A percentile compares a stretch with the other conserved stretches of the same genome.
These are phyloP conservation scores for Pestalotiopsis fici DNA, from an alignment of 2,329 filamentous ascomycete species.

Conservation along the genomic window DNA sequence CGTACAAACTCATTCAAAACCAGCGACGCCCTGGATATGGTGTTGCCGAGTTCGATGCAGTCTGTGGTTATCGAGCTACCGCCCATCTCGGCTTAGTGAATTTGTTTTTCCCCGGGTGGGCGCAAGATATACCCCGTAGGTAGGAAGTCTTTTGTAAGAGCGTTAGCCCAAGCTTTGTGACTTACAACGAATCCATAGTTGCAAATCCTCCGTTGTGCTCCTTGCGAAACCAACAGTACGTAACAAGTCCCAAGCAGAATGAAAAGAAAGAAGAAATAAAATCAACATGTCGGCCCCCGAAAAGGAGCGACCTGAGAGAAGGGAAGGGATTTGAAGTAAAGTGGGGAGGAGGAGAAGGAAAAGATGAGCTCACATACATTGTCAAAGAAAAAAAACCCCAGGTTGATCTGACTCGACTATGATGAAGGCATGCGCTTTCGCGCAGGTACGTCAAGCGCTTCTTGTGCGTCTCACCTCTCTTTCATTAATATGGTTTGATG, in stretches of 20 bases:
- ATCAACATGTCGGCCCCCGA: not conserved
- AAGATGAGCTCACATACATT: conserved; percentile 1
- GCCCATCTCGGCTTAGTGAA: conserved; percentile 22
- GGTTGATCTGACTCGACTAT: not conserved
- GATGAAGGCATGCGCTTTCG: not conserved
- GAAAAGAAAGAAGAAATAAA: not conserved
- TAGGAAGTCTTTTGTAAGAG: not conserved
- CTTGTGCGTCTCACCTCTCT: not conserved
- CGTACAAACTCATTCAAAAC: conserved; percentile 37
- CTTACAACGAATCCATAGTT: conserved; percentile 12
- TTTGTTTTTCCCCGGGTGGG: not conserved
- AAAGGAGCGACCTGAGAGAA: not conserved
- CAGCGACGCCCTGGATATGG: conserved; percentile 33
- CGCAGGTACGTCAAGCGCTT: not conserved
- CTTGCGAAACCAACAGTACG: not conserved
- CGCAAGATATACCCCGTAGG: not conserved
- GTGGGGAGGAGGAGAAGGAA: conserved; percentile 1
- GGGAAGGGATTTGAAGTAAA: not conserved
- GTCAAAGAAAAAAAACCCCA: not conserved
- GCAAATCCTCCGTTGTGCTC: not conserved
- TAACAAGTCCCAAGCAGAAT: not conserved
- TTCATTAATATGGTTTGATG: not conserved
- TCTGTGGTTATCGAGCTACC: conserved; percentile 37
- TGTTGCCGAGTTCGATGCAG: conserved; percentile 36
- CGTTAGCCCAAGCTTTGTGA: not conserved